These are phyloP conservation scores for Rosa lucieae DNA, from an alignment of 306 rosid genomes.

Conservation along the genomic window DNA sequence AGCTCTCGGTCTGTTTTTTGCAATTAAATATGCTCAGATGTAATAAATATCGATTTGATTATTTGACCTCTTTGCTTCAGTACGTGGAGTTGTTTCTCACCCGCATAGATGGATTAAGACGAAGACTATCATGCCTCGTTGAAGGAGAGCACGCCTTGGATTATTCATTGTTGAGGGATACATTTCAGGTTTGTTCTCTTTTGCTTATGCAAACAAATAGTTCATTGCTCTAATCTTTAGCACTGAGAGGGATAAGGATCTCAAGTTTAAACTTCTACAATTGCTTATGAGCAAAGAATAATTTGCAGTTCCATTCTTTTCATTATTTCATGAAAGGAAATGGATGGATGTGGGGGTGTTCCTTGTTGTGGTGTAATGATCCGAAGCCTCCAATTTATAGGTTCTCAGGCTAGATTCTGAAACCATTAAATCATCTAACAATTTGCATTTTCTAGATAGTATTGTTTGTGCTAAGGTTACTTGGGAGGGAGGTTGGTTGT, in stretches of 20 bases:
- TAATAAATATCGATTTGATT: constrained; percentile 17
- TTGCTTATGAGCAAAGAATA: not conserved
- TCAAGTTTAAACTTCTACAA: not conserved
- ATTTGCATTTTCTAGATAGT: not conserved
- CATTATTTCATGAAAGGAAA: not conserved
- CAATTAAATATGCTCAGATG: not conserved
- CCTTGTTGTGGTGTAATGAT: not conserved
- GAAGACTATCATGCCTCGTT: constrained; percentile 53
- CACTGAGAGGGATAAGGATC: not conserved
- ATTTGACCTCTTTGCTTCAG: constrained; percentile 43
- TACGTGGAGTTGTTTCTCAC: constrained; percentile 86
- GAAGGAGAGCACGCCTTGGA: constrained; percentile 49
- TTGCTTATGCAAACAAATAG: not conserved
- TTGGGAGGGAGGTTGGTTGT: not conserved
- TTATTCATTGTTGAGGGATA: constrained; percentile 57
- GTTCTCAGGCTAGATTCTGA: not conserved
- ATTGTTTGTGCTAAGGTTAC: not conserved
- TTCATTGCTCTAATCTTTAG: not conserved
- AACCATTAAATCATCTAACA: not conserved
- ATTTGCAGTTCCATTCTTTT: not conserved
- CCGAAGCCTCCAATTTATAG: not conserved
- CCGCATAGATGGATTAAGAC: constrained; percentile 85
- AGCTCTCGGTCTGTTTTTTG: constrained; percentile 7
- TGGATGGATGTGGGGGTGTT: not conserved
- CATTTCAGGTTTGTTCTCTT: constrained; percentile 68